phyloP scores from a whole-genome alignment of 345 rosid genomes.

The Bruguiera sexangula region DNA sequence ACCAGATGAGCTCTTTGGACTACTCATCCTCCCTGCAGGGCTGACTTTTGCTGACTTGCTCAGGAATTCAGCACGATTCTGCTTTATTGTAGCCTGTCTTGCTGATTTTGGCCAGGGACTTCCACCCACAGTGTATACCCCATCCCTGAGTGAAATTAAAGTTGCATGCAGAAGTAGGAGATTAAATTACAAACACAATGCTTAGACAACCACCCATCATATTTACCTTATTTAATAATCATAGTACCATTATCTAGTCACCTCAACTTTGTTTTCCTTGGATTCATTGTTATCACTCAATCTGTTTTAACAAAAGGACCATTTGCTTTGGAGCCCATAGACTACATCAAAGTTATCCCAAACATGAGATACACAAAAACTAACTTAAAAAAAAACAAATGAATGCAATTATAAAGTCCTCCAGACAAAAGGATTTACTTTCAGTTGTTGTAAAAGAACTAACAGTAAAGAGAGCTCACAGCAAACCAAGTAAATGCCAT shows the following conservation, averaged over 20 bases:
- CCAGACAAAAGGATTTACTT: too few relatives aligned
- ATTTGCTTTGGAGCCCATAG: too few relatives aligned
- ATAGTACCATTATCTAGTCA: neutral
- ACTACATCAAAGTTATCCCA: too few relatives aligned
- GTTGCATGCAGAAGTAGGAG: neutral
- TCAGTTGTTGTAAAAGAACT: neutral
- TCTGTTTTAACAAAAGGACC: too few relatives aligned
- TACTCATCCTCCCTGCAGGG: slow-evolving; percentile 39
- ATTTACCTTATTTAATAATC: neutral
- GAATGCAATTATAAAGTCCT: too few relatives aligned
- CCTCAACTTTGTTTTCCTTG: neutral
- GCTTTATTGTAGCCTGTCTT: slow-evolving; percentile 24
- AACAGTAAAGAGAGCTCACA: neutral
- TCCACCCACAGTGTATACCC: slow-evolving; percentile 14
- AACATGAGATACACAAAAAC: too few relatives aligned
- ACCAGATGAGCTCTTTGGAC: slow-evolving; percentile 37
- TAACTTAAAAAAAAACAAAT: too few relatives aligned
- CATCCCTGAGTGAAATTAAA: slow-evolving; percentile 31
- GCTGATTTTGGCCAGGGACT: slow-evolving; percentile 22
- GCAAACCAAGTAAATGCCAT: neutral
- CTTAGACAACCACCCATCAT: neutral
- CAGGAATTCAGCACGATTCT: slow-evolving; percentile 62
- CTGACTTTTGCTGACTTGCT: slow-evolving; percentile 47
- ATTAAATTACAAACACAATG: neutral
- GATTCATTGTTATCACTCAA: too few relatives aligned